Conservation (phyloP, 169 alveolate genomes). For the Amoebophrya sp. region DNA sequence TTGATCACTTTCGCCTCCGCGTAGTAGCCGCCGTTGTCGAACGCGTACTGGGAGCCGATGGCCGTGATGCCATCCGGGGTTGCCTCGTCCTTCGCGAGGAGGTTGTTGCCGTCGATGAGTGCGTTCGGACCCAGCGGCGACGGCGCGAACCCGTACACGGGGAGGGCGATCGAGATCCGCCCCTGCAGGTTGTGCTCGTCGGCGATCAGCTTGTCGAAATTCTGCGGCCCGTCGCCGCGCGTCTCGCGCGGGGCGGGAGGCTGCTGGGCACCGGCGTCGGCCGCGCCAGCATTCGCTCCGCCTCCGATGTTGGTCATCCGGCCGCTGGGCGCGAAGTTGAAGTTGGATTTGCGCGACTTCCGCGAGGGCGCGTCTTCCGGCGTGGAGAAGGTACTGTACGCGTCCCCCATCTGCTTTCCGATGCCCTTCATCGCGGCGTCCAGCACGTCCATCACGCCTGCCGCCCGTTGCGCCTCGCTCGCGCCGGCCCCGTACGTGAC, state of each 20-base stretch:
- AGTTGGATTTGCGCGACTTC: neutral
- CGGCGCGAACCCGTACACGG: neutral
- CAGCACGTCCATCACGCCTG: neutral
- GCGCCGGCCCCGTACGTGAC: neutral
- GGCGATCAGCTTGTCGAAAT: neutral
- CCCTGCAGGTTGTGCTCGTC: constrained; percentile 7
- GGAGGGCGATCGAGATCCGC: neutral
- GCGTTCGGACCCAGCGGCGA: neutral
- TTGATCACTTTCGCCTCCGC: neutral
- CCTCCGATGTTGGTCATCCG: neutral
- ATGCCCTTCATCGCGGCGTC: neutral
- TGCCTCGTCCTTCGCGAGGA: neutral
- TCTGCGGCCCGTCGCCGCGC: neutral
- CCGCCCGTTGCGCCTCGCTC: neutral
- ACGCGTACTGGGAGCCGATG: neutral
- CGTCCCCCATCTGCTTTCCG: neutral
- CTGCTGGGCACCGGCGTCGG: no score
- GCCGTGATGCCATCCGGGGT: neutral
- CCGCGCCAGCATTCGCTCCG: no score
- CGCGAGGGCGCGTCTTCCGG: neutral
- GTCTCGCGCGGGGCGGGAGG: neutral
- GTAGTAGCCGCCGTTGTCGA: neutral
- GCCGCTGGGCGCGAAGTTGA: neutral
- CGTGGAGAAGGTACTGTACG: neutral
- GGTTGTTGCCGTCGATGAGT: neutral